Evolutionary conservation across 106 monocot genomes (phyloP).

Genomic region (Acanthochlamys bracteata): DNA sequence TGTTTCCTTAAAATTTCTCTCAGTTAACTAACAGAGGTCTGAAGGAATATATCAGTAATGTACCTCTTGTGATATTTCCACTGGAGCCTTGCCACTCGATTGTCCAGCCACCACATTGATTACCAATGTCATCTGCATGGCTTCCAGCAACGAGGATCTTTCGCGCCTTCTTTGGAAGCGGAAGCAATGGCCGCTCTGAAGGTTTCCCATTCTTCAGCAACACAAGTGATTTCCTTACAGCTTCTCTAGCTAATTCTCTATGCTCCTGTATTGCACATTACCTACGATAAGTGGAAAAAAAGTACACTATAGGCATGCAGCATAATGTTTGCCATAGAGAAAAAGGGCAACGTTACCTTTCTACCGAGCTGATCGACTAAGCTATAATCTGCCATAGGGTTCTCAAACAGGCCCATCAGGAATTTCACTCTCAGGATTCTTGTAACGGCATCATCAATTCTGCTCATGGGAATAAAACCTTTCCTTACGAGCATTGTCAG

Average conservation of each 20-base stretch:
- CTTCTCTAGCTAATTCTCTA: conserved; percentile 80
- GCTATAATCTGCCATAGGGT: conserved; percentile 51
- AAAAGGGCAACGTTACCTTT: conserved; percentile 27
- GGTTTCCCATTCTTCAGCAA: conserved; percentile 67
- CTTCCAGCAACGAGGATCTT: conserved; percentile 60
- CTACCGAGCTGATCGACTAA: conserved; percentile 56
- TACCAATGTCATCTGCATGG: conserved; percentile 55
- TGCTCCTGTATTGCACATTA: conserved; percentile 42
- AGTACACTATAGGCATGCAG: no score
- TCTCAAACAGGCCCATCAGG: conserved; percentile 77
- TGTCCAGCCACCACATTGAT: conserved; percentile 71
- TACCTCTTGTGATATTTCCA: conserved; percentile 38
- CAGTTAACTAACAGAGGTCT: no score
- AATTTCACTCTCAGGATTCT: conserved; percentile 80
- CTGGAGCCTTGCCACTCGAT: conserved; percentile 51
- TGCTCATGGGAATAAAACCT: conserved; percentile 45
- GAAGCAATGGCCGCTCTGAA: conserved; percentile 19
- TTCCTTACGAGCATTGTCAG: conserved; percentile 38
- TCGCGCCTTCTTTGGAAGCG: conserved; percentile 33
- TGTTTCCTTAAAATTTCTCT: no score
- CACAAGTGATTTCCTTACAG: conserved; percentile 85
- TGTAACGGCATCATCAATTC: conserved; percentile 76
- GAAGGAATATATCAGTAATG: not conserved
- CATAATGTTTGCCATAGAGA: not conserved
- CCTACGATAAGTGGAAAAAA: not conserved